A percentile compares a stretch with the other conserved stretches of the same genome.
Conservation (phyloP, 768 basidiomycete genomes). For the Leccinum pellstonianum region DNA sequence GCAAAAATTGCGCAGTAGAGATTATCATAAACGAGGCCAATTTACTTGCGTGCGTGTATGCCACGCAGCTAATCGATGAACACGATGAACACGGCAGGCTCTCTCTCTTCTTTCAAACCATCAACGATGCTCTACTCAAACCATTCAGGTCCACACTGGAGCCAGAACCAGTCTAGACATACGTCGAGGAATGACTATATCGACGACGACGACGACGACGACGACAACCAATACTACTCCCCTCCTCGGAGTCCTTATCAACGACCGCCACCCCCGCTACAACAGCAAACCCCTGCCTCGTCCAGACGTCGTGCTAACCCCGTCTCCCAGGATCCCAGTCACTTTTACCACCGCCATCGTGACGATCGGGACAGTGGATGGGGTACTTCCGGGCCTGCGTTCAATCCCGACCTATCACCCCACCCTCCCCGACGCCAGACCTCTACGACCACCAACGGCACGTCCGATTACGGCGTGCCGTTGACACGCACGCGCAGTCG, state of each 20-base stretch:
- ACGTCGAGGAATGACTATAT: constrained; percentile 10
- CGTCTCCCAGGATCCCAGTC: constrained; percentile 9
- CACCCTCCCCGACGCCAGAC: constrained; percentile 20
- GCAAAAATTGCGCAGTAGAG: too few species aligned
- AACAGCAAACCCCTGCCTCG: constrained; percentile 4
- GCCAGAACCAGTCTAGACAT: not conserved
- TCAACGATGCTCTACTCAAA: constrained; percentile 9
- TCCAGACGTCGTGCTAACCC: constrained; percentile 21
- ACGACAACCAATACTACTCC: constrained; percentile 16
- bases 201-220: constrained; percentile 14
- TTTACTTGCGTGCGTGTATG: too few species aligned
- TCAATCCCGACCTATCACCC: constrained; percentile 12
- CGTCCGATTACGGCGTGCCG: constrained; percentile 16
- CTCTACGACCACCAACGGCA: constrained; percentile 16
- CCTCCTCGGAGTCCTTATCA: constrained; percentile 4
- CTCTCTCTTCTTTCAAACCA: not conserved
- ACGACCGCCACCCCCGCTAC: constrained; percentile 1
- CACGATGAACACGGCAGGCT: not conserved
- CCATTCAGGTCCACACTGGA: not conserved
- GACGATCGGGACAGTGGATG: constrained; percentile 21
- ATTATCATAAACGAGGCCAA: too few species aligned
- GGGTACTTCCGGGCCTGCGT: constrained; percentile 6
- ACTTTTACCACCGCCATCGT: constrained; percentile 22
- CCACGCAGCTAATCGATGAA: constrained; percentile 7
- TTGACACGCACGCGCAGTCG: constrained; percentile 14